phyloP scores from a whole-genome alignment of 2,329 filamentous ascomycete species.

The Grosmannia clavigera region DNA sequence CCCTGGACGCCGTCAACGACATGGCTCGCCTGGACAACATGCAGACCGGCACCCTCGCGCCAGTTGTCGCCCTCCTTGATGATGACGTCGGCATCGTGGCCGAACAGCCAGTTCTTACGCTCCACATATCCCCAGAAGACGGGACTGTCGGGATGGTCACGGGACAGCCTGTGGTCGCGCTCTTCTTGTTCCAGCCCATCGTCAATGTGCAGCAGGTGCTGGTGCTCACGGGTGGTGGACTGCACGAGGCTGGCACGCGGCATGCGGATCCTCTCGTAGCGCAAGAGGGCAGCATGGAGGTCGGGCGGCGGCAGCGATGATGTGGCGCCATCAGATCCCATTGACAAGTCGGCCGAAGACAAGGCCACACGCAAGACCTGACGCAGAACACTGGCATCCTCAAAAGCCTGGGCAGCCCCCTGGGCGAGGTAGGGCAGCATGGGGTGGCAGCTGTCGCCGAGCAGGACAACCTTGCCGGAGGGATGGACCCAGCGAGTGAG shows the following conservation, averaged over 20 bases:
- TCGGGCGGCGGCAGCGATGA: too few species aligned
- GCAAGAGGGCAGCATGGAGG: slow-evolving; percentile 2
- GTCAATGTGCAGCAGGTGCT: slow-evolving; percentile 15
- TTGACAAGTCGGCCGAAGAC: background rate
- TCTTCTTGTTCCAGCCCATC: slow-evolving; percentile 13
- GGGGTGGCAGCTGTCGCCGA: slow-evolving; percentile 32
- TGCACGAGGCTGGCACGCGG: slow-evolving; percentile 13
- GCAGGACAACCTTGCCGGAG: slow-evolving; percentile 24
- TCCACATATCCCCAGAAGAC: slow-evolving; percentile 16
- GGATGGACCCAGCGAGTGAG: slow-evolving; percentile 28
- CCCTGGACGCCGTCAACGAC: background rate
- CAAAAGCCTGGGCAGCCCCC: slow-evolving; percentile 29
- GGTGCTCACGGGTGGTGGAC: slow-evolving; percentile 12
- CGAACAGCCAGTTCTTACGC: slow-evolving; percentile 23
- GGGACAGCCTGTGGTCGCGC: slow-evolving; percentile 10
- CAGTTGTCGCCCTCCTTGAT: background rate
- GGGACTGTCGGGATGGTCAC: slow-evolving; percentile 11
- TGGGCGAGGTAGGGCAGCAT: slow-evolving; percentile 36
- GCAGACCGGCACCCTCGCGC: background rate
- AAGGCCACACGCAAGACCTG: slow-evolving; percentile 4
- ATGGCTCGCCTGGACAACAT: background rate
- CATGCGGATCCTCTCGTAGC: slow-evolving; percentile 11
- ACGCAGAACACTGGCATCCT: slow-evolving; percentile 24
- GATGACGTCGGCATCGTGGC: slow-evolving; percentile 13
- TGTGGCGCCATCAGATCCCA: too few species aligned